Conservation (phyloP, 1,284 basidiomycete genomes). For the Trametes polyzona region DNA sequence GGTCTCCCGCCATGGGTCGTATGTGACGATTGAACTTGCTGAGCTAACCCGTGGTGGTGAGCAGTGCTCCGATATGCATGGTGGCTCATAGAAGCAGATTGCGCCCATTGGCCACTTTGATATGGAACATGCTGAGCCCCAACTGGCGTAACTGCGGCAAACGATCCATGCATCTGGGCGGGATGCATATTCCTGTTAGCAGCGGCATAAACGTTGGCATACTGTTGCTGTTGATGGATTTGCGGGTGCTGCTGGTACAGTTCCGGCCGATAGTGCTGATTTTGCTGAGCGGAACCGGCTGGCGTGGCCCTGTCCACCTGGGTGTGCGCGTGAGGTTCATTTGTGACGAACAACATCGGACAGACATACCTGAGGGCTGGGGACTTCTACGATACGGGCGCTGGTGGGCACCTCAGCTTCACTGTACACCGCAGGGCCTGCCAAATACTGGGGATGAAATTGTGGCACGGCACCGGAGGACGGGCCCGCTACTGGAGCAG, state of each 20-base stretch:
- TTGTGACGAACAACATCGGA: background rate
- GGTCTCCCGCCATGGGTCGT: background rate
- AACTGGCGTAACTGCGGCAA: no score
- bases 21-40: background rate
- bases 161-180: no score
- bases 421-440: background rate
- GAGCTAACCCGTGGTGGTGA: background rate
- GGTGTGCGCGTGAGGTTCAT: background rate
- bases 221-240: background rate
- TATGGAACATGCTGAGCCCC: no score
- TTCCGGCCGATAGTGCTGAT: no score
- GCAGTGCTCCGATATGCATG: background rate
- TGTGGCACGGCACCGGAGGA: background rate
- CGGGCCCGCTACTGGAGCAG: background rate
- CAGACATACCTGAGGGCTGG: constrained; percentile 20
- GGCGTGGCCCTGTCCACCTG: constrained; percentile 11
- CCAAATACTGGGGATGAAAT: background rate
- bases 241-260: no score
- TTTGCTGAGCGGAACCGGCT: background rate
- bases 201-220: no score
- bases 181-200: no score
- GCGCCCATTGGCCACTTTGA: background rate
- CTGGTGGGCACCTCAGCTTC: constrained; percentile 13
- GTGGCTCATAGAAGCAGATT: background rate
- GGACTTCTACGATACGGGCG: constrained; percentile 22